Conservation (phyloP, 2,329 filamentous ascomycete genomes). For the Lasiodiplodia citricola region DNA sequence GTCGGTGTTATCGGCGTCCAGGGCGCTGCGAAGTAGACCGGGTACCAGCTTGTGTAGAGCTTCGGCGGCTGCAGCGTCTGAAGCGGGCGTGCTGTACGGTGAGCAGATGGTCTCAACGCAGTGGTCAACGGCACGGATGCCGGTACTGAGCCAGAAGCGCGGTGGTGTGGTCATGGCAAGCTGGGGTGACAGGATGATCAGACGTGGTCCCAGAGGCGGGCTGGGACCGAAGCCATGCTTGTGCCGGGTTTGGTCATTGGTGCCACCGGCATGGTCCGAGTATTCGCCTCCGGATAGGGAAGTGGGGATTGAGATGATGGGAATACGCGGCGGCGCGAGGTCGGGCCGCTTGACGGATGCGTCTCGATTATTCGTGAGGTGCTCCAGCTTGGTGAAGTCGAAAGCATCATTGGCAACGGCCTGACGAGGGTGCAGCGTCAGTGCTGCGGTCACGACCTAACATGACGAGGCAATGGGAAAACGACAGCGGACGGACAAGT, state of each 20-base stretch:
- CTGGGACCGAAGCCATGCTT: conserved; percentile 35
- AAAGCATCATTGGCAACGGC: not conserved
- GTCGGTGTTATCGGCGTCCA: conserved; percentile 47
- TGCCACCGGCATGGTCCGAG: conserved; percentile 47
- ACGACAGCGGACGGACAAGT: not conserved
- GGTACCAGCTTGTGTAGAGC: conserved; percentile 52
- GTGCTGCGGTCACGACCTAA: too few species aligned
- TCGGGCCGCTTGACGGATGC: conserved; percentile 12
- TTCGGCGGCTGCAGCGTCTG: conserved; percentile 44
- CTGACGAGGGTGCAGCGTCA: conserved; percentile 2
- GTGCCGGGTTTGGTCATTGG: conserved; percentile 37
- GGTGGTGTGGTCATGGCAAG: conserved; percentile 58
- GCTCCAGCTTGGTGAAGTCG: conserved; percentile 35
- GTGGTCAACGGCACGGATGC: conserved; percentile 61
- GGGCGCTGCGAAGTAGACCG: conserved; percentile 49
- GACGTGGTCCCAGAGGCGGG: conserved; percentile 47
- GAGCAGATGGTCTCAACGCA: conserved; percentile 63
- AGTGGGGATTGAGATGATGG: conserved; percentile 50
- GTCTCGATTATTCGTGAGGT: conserved; percentile 52
- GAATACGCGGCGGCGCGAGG: conserved; percentile 34
- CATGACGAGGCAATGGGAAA: not conserved
- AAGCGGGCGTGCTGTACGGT: conserved; percentile 37
- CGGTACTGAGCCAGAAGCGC: conserved; percentile 63
- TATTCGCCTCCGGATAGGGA: conserved; percentile 51
- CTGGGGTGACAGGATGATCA: conserved; percentile 63